Percentiles rank a stretch among this genome's conserved stretches.
Evolutionary conservation across 768 basidiomycete genomes (phyloP).

Genomic region (Hemileccinum impolitum): DNA sequence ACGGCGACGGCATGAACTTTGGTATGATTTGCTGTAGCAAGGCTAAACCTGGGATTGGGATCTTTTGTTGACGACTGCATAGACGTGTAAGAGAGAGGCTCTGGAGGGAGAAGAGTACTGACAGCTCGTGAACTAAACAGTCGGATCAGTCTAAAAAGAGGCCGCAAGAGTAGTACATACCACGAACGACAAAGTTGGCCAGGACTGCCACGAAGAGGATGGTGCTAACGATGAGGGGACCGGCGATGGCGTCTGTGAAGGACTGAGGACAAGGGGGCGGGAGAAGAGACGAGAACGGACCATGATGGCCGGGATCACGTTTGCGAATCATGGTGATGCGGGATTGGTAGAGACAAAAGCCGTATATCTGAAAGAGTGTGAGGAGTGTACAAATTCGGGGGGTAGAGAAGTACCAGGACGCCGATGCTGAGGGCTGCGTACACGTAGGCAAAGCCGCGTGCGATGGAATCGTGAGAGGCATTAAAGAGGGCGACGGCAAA

Average conservation of each 20-base stretch:
- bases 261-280: not conserved
- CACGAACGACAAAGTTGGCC: conserved; percentile 83
- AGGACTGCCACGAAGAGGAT: conserved; percentile 86
- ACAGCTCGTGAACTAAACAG: conserved; percentile 58
- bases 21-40: conserved; percentile 22
- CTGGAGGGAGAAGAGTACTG: conserved; percentile 14
- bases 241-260: conserved; percentile 67
- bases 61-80: conserved; percentile 23
- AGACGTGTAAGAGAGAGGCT: not conserved
- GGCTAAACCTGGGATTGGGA: conserved; percentile 30
- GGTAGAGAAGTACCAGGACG: conserved; percentile 45
- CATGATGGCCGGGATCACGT: conserved; percentile 86
- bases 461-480: conserved; percentile 61
- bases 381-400: not conserved
- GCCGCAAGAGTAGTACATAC: conserved; percentile 41
- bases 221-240: conserved; percentile 79
- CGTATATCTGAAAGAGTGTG: conserved; percentile 60
- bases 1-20: conserved; percentile 17
- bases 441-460: conserved; percentile 72
- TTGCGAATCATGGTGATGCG: conserved; percentile 89
- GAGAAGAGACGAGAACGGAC: conserved; percentile 40
- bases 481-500: conserved; percentile 89
- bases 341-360: conserved; percentile 80
- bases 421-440: conserved; percentile 80
- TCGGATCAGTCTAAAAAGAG: not conserved